Evolutionary conservation across 2,329 filamentous ascomycete genomes (phyloP).

Genomic region (Penicillium sp.): DNA sequence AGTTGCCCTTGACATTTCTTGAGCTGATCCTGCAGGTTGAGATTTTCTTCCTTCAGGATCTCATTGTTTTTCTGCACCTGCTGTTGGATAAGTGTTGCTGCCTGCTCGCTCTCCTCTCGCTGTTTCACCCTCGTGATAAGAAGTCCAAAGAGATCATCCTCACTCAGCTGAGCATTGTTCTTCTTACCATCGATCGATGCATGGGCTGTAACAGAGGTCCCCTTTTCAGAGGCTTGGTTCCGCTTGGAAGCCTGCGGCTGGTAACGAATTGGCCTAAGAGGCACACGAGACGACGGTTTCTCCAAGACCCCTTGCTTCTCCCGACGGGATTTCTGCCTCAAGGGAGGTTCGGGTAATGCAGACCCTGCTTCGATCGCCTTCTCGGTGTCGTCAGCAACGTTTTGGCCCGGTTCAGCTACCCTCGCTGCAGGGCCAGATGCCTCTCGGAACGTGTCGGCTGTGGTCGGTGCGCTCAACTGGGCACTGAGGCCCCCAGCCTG

Average conservation of each 20-base stretch:
- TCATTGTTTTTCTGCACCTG: slow-evolving; percentile 31
- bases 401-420: too few species aligned
- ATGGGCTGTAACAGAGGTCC: slow-evolving; percentile 2
- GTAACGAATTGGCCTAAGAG: slow-evolving; percentile 2
- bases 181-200: not conserved
- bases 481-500: not conserved
- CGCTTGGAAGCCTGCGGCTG: slow-evolving; percentile 18
- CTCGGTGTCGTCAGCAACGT: not conserved
- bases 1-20: slow-evolving; percentile 16
- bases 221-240: slow-evolving; percentile 1
- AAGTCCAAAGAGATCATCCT: slow-evolving; percentile 38
- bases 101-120: slow-evolving; percentile 34
- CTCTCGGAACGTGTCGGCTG: not conserved
- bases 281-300: not conserved
- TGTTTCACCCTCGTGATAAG: slow-evolving; percentile 34
- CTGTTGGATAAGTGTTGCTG: slow-evolving; percentile 19
- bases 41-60: slow-evolving; percentile 30
- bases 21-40: slow-evolving; percentile 26
- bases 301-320: not conserved
- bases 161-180: slow-evolving; percentile 21
- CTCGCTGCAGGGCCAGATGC: not conserved
- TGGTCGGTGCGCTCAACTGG: not conserved
- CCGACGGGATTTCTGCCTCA: not conserved
- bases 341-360: not conserved
- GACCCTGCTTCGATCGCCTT: not conserved